Percentiles rank a stretch among this genome's conserved stretches.
These are phyloP conservation scores for Amphibolis antarctica DNA, from an alignment of 106 monocot species.

Conservation along the genomic window DNA sequence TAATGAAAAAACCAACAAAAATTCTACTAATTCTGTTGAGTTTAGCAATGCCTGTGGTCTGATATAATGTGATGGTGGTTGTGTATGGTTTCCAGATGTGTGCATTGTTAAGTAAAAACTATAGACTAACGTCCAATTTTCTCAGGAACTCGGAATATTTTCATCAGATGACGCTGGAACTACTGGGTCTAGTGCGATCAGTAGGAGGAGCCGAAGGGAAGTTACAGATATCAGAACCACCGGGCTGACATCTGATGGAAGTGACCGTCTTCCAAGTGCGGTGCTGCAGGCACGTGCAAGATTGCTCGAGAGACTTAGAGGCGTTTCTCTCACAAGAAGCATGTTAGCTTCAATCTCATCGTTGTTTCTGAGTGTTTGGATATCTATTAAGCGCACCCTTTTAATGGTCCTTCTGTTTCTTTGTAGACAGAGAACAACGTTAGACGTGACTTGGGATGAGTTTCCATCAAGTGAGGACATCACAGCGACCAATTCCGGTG, in stretches of 20 bases:
- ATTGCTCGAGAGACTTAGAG: slow-evolving; percentile 63
- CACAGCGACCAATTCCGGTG: slow-evolving; percentile 3
- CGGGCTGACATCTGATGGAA: slow-evolving; percentile 16
- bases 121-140: not conserved
- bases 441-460: slow-evolving; percentile 18
- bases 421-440: slow-evolving; percentile 16
- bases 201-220: slow-evolving; percentile 7
- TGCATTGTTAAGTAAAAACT: too few relatives aligned
- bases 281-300: slow-evolving; percentile 60
- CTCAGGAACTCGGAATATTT: slow-evolving; percentile 23
- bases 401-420: not conserved
- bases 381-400: not conserved
- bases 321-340: slow-evolving; percentile 34
- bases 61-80: too few relatives aligned
- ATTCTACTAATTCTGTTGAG: too few relatives aligned
- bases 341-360: slow-evolving; percentile 21
- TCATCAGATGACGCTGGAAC: not conserved
- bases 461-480: slow-evolving; percentile 14
- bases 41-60: too few relatives aligned
- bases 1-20: too few relatives aligned
- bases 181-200: slow-evolving; percentile 15
- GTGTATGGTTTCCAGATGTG: too few relatives aligned
- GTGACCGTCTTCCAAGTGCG: slow-evolving; percentile 38
- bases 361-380: not conserved
- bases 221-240: slow-evolving; percentile 4